Evolutionary conservation across 164 flowering plant species (phyloP).

Genomic region (Santalum album): DNA sequence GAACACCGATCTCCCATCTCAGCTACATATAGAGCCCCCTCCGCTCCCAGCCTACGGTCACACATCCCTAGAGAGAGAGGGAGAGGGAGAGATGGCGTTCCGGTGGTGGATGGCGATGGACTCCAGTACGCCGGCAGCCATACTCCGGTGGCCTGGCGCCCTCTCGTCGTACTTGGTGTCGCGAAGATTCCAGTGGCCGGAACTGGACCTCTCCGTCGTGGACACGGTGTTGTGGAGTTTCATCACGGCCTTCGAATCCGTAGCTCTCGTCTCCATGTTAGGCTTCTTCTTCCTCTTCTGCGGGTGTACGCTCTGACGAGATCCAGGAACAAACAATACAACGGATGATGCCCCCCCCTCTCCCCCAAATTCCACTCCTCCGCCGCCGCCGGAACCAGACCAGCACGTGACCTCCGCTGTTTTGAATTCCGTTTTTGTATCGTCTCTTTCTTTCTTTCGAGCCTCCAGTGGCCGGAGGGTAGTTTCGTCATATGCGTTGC

Average conservation of each 20-base stretch:
- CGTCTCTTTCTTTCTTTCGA: no score
- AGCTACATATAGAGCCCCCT: no score
- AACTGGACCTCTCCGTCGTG: conserved; percentile 17
- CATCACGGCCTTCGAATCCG: conserved; percentile 45
- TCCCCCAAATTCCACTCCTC: no score
- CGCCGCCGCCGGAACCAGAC: no score
- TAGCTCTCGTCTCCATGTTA: conserved; percentile 47
- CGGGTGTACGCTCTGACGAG: conserved; percentile 35
- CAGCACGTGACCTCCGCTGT: no score
- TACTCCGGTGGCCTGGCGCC: conserved; percentile 9
- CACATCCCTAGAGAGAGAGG: conserved; percentile 2
- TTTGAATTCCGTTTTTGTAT: no score
- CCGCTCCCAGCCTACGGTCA: no score
- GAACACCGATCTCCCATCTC: no score
- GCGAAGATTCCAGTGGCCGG: conserved; percentile 12
- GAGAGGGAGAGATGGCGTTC: conserved; percentile 1
- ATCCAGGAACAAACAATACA: no score
- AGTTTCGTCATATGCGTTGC: no score
- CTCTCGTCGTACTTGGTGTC: conserved; percentile 1
- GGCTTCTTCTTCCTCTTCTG: conserved; percentile 53
- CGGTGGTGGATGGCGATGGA: conserved; percentile 8
- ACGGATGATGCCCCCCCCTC: no score
- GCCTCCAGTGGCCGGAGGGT: no score
- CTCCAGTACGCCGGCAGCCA: not conserved
- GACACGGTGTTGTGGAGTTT: conserved; percentile 41